Conservation (phyloP, 306 rosid species). For the Quercus glauca region DNA sequence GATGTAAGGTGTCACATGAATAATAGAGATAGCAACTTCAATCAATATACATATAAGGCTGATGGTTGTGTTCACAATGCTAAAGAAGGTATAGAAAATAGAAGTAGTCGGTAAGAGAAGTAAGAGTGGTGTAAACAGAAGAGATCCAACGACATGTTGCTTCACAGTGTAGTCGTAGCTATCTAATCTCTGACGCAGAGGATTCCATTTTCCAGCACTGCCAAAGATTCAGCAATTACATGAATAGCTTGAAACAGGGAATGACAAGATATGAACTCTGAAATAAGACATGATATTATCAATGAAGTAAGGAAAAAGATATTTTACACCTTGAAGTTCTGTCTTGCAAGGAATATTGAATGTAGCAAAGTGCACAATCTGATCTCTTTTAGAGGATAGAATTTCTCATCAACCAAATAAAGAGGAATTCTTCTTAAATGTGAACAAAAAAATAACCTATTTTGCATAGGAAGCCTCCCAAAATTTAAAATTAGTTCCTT, state of each 20-base stretch:
- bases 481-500: not conserved
- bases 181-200: slow-evolving; percentile 92
- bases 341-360: not conserved
- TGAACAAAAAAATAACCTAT: not conserved
- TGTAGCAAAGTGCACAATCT: not conserved
- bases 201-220: slow-evolving; percentile 97
- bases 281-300: not conserved
- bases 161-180: slow-evolving; percentile 91
- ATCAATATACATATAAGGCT: slow-evolving; percentile 62
- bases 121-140: slow-evolving; percentile 72
- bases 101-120: slow-evolving; percentile 90
- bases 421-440: not conserved
- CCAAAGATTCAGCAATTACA: slow-evolving; percentile 27
- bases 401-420: not conserved
- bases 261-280: no score
- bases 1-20: slow-evolving; percentile 85
- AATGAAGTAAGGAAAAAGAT: not conserved
- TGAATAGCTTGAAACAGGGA: slow-evolving; percentile 21
- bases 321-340: not conserved
- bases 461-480: not conserved
- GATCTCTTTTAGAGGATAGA: not conserved
- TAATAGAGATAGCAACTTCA: slow-evolving; percentile 60
- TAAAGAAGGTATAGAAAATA: slow-evolving; percentile 88
- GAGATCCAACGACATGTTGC: slow-evolving; percentile 93
- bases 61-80: slow-evolving; percentile 62